These are phyloP conservation scores for Prinsepia uniflora DNA, from an alignment of 306 rosid species.

Conservation along the genomic window DNA sequence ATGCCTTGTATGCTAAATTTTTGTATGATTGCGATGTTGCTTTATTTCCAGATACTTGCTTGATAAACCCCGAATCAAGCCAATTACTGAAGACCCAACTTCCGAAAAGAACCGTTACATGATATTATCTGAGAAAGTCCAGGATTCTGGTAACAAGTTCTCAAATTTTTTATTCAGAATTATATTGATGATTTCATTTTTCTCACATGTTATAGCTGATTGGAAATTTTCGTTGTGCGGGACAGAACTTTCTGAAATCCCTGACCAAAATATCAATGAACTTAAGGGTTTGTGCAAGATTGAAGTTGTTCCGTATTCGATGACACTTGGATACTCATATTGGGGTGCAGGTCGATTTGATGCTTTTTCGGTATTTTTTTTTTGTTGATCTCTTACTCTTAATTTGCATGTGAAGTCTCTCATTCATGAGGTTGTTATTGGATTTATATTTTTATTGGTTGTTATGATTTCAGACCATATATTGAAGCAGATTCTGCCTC, in stretches of 20 bases:
- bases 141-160: constrained; percentile 47
- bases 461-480: constrained; percentile 59
- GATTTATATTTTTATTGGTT: constrained; percentile 11
- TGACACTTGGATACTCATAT: constrained; percentile 82
- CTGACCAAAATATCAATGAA: constrained; percentile 55
- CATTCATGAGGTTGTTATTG: background rate
- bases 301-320: constrained; percentile 72
- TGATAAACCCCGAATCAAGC: constrained; percentile 81
- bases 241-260: constrained; percentile 69
- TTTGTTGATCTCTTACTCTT: background rate
- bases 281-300: constrained; percentile 59
- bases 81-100: constrained; percentile 73
- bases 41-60: constrained; percentile 56
- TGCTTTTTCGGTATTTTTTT: constrained; percentile 15
- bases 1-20: background rate
- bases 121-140: constrained; percentile 63
- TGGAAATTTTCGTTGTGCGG: constrained; percentile 14
- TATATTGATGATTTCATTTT: background rate
- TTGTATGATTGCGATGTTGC: background rate
- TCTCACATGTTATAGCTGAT: background rate
- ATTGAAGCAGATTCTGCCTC: constrained; percentile 82
- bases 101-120: constrained; percentile 61
- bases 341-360: constrained; percentile 78
- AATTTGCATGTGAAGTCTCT: background rate
- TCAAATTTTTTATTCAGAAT: background rate